A percentile compares a stretch with the other conserved stretches of the same genome.
These are phyloP conservation scores for Lentinula novae-zelandiae DNA, from an alignment of 1,284 basidiomycete species.

Conservation along the genomic window DNA sequence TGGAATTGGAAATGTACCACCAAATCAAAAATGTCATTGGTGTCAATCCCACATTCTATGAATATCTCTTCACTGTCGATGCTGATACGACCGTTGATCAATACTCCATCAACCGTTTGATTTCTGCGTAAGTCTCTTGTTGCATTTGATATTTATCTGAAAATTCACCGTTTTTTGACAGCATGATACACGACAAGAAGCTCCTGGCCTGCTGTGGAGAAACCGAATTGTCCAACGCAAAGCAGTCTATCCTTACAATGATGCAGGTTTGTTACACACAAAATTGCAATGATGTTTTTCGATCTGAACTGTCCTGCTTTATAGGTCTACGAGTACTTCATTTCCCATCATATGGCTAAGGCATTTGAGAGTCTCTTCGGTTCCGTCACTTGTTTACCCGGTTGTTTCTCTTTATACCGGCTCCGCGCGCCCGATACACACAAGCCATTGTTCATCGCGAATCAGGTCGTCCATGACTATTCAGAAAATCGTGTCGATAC, in stretches of 20 bases:
- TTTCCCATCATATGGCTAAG: constrained; percentile 96
- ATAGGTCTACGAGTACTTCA: constrained; percentile 95
- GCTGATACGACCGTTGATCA: constrained; percentile 94
- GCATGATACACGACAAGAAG: constrained; percentile 93
- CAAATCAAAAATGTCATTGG: constrained; percentile 99
- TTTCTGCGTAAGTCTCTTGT: constrained; percentile 75
- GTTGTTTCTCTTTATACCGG: constrained; percentile 95
- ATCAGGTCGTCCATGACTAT: constrained; percentile 89
- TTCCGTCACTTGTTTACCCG: constrained; percentile 96
- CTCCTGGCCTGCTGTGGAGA: constrained; percentile 93
- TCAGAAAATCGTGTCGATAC: constrained; percentile 97
- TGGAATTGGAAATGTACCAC: constrained; percentile 97
- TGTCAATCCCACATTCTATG: constrained; percentile 97
- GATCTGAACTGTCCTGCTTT: background rate
- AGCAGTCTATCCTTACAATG: constrained; percentile 96
- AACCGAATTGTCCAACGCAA: constrained; percentile 85
- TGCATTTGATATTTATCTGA: background rate
- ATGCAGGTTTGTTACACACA: constrained; percentile 62
- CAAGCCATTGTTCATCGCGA: constrained; percentile 86
- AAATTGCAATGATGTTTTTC: background rate
- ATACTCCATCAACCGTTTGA: constrained; percentile 81
- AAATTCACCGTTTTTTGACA: constrained; percentile 25
- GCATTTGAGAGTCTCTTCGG: constrained; percentile 97
- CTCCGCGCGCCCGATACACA: constrained; percentile 91
- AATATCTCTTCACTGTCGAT: constrained; percentile 96